These are phyloP conservation scores for Discostella pseudostelligera DNA, from an alignment of 108 stramenopile genomes.

Conservation along the genomic window DNA sequence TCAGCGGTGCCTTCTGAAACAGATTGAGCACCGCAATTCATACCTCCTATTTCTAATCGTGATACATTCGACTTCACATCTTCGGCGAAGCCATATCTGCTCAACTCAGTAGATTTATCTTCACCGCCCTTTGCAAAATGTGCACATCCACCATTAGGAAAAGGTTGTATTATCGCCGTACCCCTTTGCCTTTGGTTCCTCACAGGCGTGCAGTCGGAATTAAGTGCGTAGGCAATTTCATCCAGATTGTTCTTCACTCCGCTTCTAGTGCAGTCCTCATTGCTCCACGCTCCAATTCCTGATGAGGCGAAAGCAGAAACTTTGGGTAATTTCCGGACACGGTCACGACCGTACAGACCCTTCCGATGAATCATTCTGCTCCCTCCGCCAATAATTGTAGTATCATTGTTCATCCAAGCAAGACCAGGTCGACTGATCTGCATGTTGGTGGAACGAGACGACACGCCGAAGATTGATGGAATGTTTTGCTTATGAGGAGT, in stretches of 20 bases:
- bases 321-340: conserved; percentile 12
- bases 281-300: neutral
- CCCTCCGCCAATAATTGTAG: neutral
- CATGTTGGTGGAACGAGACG: conserved; percentile 3
- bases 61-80: conserved; percentile 23
- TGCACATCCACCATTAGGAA: conserved; percentile 6
- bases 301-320: neutral
- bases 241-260: conserved; percentile 21
- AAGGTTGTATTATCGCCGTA: conserved; percentile 4
- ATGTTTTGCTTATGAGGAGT: conserved; percentile 20
- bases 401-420: conserved; percentile 17
- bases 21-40: conserved; percentile 24
- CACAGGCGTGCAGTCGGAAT: conserved; percentile 15
- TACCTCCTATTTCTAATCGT: conserved; percentile 32
- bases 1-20: conserved; percentile 4
- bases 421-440: conserved; percentile 4
- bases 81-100: conserved; percentile 12
- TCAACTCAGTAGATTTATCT: conserved; percentile 9
- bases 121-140: conserved; percentile 25
- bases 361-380: conserved; percentile 27
- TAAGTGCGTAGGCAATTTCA: conserved; percentile 32
- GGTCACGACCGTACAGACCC: conserved; percentile 29
- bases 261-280: neutral
- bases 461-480: neutral
- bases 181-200: conserved; percentile 29